Evolutionary conservation across 1,284 basidiomycete genomes (phyloP), one percentile per base, ranked within the genome.

Genomic region (Xanthoconium separans): DNA sequence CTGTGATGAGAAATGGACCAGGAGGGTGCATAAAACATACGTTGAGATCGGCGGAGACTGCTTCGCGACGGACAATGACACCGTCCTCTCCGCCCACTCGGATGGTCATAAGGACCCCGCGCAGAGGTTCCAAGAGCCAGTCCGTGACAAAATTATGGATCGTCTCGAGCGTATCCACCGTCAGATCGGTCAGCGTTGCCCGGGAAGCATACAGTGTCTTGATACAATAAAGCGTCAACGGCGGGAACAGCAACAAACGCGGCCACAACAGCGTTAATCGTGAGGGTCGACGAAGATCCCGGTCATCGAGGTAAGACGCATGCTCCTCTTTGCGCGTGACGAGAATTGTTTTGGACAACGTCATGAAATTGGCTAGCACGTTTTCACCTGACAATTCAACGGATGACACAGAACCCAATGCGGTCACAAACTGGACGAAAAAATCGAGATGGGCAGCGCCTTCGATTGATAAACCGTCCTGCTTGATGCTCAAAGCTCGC

Each of bases 71-170:
- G 44, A 95, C 81, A 44, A 96, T 83, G 10, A 91, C 77, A 7
- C 84, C 83, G 29, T 83, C 83, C 30, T 84, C 85, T 36, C 84
- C 83, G 2, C 92, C 92, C 7, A 85, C 79, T 45, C 91, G 79
- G 24, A 98, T 83, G 0, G 96, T 98, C 62, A 87, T 84, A 10
- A 93, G 70, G 22, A 98, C 87, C 12, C 85, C 90, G 49, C 81
- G 80, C n/a, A 95, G 66, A 0, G 96, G 96, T 58, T 95, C 90
- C 57, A 95, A 74, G 3, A 98, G 77, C 91, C 95, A 98, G 50
- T 87, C 88, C 24, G 83, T 75, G 61, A 94, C 75, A 70, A 98
- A 97, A 0, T 87, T 87, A 41, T 75, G 75, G 8, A 84, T 62
- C 0, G 95, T 96, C 63, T 91, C 85, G 46, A 78, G 70, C 0